Base-by-base conservation (phyloP, 495 filamentous ascomycete genomes). In the Aspergillus haitiensis region DNA sequence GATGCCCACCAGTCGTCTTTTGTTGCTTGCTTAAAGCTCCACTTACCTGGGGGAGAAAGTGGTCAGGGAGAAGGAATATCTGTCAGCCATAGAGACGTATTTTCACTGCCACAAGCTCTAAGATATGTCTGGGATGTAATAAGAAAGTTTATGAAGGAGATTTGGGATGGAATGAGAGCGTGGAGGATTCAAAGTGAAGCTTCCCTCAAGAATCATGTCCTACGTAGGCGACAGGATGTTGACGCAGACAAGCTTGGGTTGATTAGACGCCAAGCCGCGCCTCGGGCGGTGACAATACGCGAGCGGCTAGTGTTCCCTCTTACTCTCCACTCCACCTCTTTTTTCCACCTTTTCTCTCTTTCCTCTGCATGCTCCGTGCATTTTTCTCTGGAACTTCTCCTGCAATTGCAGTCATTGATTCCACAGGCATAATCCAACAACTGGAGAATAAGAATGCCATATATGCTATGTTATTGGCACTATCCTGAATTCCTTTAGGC, bases 51-150 rank as follows among this genome's bases (percentile, higher is more conserved):
- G 94, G 65, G 94, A 98, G 88, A 99, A 99, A 59, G 94, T 99
- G 51, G 94, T 99, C 69, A 99, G 83, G 40, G 95, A 98, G 88
- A 98, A 99, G 48, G 94, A 97, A 76, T 99, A 99, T 81, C 95
- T 84, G 78, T 99, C 95, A 64, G 94, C 92, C 94, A 99, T 99
- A 70, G 63, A 39, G 56, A 50, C 65, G 45, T 52, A 13, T 63
- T 16, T 58, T 50, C 49, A 54, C 34, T 57, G 56, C 63, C 44
- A 57, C 44, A 52, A 67, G 60, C 63, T 67, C 53, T 35, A 39
- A 15, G 16, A 18, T 18, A 37, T 7, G 33, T 36, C 47, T 52
- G 48, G 40, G 51, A 53, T 35, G 32, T 16, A 51, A 59, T 13
- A 32, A 45, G 32, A 58, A 34, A 49, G 66, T 52, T 36, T 39